Conservation (phyloP, 2,329 filamentous ascomycete species). For the Neurospora sp. region DNA sequence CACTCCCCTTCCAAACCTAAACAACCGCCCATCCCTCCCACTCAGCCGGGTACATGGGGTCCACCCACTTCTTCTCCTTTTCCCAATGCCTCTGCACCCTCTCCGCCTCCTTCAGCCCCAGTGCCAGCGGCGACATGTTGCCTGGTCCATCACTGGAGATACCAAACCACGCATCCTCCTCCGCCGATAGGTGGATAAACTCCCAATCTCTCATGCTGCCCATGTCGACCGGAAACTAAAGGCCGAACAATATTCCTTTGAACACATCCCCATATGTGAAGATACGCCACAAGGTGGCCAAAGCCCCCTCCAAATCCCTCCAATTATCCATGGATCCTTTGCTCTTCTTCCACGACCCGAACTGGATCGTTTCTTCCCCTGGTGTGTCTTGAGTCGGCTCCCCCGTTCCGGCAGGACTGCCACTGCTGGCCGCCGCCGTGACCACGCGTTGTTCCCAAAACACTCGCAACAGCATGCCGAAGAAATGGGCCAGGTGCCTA, state of each 20-base stretch:
- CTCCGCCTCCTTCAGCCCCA: background rate
- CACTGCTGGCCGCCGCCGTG: no score
- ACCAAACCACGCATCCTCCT: background rate
- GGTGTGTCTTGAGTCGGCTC: background rate
- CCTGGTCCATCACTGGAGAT: background rate
- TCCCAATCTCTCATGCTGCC: background rate
- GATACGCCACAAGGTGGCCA: background rate
- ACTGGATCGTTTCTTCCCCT: background rate
- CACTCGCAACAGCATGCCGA: background rate
- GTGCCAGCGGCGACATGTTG: background rate
- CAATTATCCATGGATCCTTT: background rate
- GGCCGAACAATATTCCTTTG: background rate
- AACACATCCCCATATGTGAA: background rate
- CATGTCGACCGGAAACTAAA: background rate
- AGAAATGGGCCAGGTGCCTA: background rate
- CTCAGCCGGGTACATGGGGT: background rate
- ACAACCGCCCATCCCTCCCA: background rate
- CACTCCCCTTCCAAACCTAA: background rate
- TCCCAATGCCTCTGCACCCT: background rate
- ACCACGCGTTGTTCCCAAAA: background rate
- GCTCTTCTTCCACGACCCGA: no score
- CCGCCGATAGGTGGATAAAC: background rate
- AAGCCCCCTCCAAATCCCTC: background rate
- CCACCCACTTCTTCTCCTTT: background rate
- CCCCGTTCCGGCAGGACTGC: no score